Percentiles rank a stretch among this genome's conserved stretches.
Conservation (phyloP, 768 basidiomycete genomes). For the Suillus bovinus region DNA sequence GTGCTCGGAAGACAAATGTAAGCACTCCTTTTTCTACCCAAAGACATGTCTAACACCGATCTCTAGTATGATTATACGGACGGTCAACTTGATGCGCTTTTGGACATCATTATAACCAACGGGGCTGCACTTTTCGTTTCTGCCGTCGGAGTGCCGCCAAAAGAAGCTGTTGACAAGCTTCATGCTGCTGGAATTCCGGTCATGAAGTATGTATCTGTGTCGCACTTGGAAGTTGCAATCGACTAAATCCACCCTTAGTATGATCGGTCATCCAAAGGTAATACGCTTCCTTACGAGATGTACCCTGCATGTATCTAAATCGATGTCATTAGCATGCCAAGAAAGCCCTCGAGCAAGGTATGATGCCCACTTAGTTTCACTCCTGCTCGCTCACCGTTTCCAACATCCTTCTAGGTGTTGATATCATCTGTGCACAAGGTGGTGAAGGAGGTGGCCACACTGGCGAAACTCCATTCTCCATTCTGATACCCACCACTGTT, state of each 20-base stretch:
- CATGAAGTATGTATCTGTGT: constrained; percentile 65
- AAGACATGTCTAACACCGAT: not conserved
- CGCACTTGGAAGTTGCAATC: constrained; percentile 3
- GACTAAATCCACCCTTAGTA: constrained; percentile 40
- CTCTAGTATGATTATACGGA: constrained; percentile 70
- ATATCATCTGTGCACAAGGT: constrained; percentile 87
- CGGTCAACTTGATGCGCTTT: constrained; percentile 74
- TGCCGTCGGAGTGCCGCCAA: constrained; percentile 84
- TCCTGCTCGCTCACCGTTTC: not conserved
- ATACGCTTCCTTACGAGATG: not conserved
- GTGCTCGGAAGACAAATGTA: constrained; percentile 80
- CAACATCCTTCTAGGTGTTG: constrained; percentile 55
- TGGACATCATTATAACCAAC: constrained; percentile 75
- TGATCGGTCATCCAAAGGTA: constrained; percentile 87
- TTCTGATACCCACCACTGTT: constrained; percentile 81
- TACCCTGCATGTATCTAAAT: constrained; percentile 6
- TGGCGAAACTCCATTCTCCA: constrained; percentile 77
- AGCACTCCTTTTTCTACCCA: not conserved
- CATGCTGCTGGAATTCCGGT: constrained; percentile 78
- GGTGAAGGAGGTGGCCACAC: constrained; percentile 92
- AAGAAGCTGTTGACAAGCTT: constrained; percentile 76
- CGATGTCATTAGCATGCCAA: constrained; percentile 54
- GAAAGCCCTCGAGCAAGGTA: constrained; percentile 74
- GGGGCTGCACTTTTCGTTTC: constrained; percentile 80
- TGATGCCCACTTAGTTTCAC: not conserved